Evolutionary conservation across 208 protist species (phyloP).

Genomic region (Novymonas esmeraldas): DNA sequence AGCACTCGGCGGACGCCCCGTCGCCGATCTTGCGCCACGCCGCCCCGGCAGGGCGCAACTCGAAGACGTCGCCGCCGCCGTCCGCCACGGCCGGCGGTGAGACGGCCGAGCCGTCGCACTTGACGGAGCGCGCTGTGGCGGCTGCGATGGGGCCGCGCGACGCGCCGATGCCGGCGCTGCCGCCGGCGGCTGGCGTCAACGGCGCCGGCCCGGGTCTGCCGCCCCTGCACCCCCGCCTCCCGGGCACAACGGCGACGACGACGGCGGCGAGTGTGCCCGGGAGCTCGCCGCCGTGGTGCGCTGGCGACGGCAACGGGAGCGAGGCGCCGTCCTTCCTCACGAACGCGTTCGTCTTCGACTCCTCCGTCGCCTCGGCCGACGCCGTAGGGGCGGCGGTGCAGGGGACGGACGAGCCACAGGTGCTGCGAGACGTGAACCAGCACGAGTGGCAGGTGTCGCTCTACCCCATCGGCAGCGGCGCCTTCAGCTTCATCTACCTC

Average conservation of each 20-base stretch:
- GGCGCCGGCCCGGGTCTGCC: constrained; percentile 11
- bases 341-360: constrained; percentile 31
- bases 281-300: constrained; percentile 12
- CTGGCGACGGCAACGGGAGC: constrained; percentile 10
- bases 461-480: constrained; percentile 63
- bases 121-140: constrained; percentile 26
- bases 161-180: not conserved
- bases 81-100: constrained; percentile 10
- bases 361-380: constrained; percentile 17
- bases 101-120: constrained; percentile 21
- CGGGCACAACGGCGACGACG: not conserved
- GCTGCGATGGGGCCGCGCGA: constrained; percentile 24
- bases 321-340: constrained; percentile 33
- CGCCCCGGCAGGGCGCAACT: not conserved
- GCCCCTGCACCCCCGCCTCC: constrained; percentile 4
- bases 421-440: constrained; percentile 57
- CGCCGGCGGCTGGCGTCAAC: not conserved
- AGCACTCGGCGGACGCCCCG: constrained; percentile 5
- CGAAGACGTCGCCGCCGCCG: constrained; percentile 1
- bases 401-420: constrained; percentile 46
- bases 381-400: constrained; percentile 24
- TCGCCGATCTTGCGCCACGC: constrained; percentile 1
- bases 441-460: constrained; percentile 65
- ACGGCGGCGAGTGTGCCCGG: constrained; percentile 16
- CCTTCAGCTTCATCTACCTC: constrained; percentile 75